Evolutionary conservation across 257 asterid genomes (phyloP).

Genomic region (Leptodermis oblonga): DNA sequence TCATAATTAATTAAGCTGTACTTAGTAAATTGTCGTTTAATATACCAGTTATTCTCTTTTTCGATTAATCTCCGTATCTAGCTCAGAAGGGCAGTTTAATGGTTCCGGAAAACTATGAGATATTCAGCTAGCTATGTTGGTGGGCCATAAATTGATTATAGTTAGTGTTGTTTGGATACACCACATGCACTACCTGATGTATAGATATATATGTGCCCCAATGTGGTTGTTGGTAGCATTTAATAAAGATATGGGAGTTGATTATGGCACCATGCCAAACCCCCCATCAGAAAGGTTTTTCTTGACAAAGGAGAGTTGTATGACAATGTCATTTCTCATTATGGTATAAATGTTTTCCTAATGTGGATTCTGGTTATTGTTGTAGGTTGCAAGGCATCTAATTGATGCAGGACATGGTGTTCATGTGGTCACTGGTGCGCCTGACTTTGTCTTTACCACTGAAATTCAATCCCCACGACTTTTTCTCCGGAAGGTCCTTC

Average conservation of each 20-base stretch:
- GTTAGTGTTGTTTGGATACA: not conserved
- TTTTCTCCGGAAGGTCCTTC: conserved; percentile 74
- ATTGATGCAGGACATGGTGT: conserved; percentile 88
- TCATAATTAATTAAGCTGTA: no score
- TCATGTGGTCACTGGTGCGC: conserved; percentile 97
- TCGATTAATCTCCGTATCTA: not conserved
- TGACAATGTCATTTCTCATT: not conserved
- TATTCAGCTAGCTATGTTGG: not conserved
- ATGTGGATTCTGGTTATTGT: conserved; percentile 12
- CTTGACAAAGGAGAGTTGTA: no score
- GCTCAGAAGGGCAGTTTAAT: not conserved
- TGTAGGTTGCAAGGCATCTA: conserved; percentile 89
- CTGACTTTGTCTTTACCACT: conserved; percentile 80
- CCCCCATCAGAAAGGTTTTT: no score
- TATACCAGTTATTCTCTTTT: not conserved
- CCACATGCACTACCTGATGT: not conserved
- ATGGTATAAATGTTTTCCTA: not conserved
- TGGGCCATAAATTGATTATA: not conserved
- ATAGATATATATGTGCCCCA: not conserved
- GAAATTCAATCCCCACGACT: conserved; percentile 82
- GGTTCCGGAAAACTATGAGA: not conserved
- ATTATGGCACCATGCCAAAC: no score
- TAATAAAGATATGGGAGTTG: not conserved
- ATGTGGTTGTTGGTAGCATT: not conserved
- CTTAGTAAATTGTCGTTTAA: not conserved